These are phyloP conservation scores for Didymella arachidicola DNA, from an alignment of 2,329 filamentous ascomycete genomes.

Conservation along the genomic window DNA sequence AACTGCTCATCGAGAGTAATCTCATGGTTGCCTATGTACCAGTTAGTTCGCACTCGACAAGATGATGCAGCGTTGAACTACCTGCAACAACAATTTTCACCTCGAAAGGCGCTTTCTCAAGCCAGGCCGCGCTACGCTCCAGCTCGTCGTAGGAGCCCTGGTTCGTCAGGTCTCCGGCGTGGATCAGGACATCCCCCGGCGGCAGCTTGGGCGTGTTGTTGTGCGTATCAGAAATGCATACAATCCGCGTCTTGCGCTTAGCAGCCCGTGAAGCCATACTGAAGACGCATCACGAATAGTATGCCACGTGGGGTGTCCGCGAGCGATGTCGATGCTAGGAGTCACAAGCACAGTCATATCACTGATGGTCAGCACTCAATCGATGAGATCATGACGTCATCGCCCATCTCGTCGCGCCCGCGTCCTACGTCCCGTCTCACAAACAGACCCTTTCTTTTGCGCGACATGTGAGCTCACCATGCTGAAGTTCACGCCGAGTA, in stretches of 20 bases:
- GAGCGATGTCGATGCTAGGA: background rate
- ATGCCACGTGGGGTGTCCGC: conserved; percentile 1
- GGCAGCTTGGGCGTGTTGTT: conserved; percentile 71
- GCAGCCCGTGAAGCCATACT: conserved; percentile 5
- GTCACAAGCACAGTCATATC: conserved; percentile 9
- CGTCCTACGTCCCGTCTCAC: background rate
- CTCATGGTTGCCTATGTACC: conserved; percentile 72
- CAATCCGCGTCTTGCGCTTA: conserved; percentile 64
- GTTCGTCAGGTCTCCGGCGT: conserved; percentile 80
- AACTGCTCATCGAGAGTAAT: conserved; percentile 72
- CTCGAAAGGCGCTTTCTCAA: conserved; percentile 72
- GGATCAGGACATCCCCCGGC: conserved; percentile 75
- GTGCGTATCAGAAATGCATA: conserved; percentile 81
- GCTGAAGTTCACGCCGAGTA: conserved; percentile 1
- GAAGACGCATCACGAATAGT: conserved; percentile 1
- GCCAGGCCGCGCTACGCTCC: conserved; percentile 69
- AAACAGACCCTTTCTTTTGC: background rate
- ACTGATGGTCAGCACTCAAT: conserved; percentile 1
- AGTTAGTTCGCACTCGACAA: background rate
- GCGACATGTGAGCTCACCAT: background rate
- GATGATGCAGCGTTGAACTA: conserved; percentile 40
- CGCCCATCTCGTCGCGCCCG: background rate
- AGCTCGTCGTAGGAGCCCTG: conserved; percentile 68
- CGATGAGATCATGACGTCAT: conserved; percentile 11
- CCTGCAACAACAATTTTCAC: conserved; percentile 75